Percentiles rank a stretch among this genome's conserved stretches.
phyloP scores from a whole-genome alignment of 306 rosid species.

The Styphnolobium japonicum region DNA sequence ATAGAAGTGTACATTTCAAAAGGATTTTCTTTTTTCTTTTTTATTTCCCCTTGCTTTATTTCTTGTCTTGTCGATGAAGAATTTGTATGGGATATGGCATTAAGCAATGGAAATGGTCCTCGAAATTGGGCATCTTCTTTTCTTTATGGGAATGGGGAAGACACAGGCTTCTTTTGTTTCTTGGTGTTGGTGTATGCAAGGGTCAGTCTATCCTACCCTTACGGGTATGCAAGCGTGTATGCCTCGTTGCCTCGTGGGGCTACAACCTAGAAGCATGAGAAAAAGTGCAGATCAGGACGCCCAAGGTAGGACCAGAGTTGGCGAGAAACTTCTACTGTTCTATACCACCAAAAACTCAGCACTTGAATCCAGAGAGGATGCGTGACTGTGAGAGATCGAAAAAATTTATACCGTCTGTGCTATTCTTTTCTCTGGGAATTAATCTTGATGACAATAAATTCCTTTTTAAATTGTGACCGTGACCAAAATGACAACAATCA shows the following conservation, averaged over 20 bases:
- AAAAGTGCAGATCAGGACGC: neutral
- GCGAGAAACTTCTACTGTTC: neutral
- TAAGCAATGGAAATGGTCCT: slow-evolving; percentile 26
- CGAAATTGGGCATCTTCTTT: slow-evolving; percentile 32
- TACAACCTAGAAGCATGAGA: neutral
- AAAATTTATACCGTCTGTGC: neutral
- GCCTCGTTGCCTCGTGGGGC: neutral
- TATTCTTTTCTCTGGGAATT: neutral
- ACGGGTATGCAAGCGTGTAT: neutral
- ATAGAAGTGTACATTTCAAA: neutral
- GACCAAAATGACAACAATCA: too few species aligned
- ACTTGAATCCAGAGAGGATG: neutral
- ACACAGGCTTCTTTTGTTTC: slow-evolving; percentile 16
- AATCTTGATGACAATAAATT: too few species aligned
- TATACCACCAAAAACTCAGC: neutral
- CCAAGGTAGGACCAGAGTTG: neutral
- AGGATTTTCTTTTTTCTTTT: neutral
- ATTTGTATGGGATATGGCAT: slow-evolving; percentile 28
- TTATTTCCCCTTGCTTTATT: neutral
- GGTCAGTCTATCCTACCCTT: too few species aligned
- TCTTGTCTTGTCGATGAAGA: slow-evolving; percentile 19
- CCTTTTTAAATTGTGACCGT: too few species aligned
- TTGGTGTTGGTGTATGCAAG: slow-evolving; percentile 32
- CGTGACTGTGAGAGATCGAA: too few species aligned
- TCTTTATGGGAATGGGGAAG: slow-evolving; percentile 16